Conservation (phyloP, 495 filamentous ascomycete species). For the Tuber magnatum region DNA sequence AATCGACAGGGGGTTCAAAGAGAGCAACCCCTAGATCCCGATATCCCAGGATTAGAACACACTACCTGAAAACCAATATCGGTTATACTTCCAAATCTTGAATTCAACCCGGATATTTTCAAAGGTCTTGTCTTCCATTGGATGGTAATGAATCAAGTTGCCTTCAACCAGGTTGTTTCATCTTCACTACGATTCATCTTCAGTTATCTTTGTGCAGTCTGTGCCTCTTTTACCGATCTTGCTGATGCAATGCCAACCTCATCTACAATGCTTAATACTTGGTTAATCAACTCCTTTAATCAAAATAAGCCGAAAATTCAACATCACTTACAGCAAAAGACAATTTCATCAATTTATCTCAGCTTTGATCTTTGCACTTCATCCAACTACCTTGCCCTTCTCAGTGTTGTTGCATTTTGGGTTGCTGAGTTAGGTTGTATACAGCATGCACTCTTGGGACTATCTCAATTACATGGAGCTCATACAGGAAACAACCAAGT, state of each 20-base stretch:
- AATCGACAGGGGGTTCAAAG: not conserved
- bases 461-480: conserved; percentile 1
- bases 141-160: conserved; percentile 18
- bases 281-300: not conserved
- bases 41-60: no score
- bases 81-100: not conserved
- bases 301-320: conserved; percentile 3
- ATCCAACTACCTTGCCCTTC: conserved; percentile 9
- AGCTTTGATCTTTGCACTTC: conserved; percentile 23
- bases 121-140: conserved; percentile 6
- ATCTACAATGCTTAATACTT: not conserved
- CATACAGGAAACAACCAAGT: conserved; percentile 29
- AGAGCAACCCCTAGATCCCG: no score
- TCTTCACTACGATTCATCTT: not conserved
- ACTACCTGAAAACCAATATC: no score
- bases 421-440: not conserved
- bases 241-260: not conserved
- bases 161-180: conserved; percentile 4
- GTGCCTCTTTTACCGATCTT: not conserved
- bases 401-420: conserved; percentile 14
- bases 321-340: not conserved
- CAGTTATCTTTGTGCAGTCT: not conserved
- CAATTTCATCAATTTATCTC: conserved; percentile 7
- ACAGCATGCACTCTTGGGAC: conserved; percentile 6
- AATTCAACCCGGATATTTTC: conserved; percentile 9